These are phyloP conservation scores for Candida arabinofermentans DNA, from an alignment of 805 yeast species.

Conservation along the genomic window DNA sequence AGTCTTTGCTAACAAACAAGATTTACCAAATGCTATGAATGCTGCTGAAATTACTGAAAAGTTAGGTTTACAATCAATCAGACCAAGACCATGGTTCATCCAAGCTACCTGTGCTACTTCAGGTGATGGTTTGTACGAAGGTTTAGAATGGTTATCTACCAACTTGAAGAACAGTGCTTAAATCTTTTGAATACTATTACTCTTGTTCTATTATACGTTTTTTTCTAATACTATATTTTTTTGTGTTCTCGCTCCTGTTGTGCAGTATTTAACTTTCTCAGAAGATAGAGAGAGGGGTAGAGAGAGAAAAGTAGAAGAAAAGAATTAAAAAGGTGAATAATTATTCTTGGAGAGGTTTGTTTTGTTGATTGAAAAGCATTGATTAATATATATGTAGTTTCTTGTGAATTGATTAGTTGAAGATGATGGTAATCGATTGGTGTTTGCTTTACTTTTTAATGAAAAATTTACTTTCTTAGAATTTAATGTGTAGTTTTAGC, in stretches of 20 bases:
- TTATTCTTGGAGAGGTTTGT: neutral
- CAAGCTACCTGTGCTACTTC: conserved; percentile 99
- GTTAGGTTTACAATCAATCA: conserved; percentile 92
- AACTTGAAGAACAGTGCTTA: conserved; percentile 70
- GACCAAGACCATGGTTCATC: conserved; percentile 99
- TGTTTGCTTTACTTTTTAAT: neutral
- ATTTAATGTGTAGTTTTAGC: neutral
- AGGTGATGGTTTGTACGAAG: conserved; percentile 97
- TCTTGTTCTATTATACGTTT: neutral
- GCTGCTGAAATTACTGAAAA: conserved; percentile 98
- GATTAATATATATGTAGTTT: neutral
- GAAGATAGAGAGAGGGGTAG: neutral
- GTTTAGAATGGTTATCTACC: conserved; percentile 94
- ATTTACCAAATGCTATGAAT: conserved; percentile 97
- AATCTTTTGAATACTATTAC: conserved; percentile 3
- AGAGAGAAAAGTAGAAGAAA: neutral
- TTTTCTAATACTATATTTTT: neutral
- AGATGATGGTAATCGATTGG: neutral
- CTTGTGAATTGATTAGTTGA: neutral
- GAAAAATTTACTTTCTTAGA: neutral
- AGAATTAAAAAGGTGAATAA: neutral
- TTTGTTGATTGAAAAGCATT: neutral
- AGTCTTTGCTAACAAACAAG: conserved; percentile 98
- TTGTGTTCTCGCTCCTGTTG: neutral
- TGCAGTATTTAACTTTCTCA: neutral